Evolutionary conservation across 306 rosid genomes (phyloP), one percentile per base, ranked within the genome.

Genomic region (Notholithocarpus densiflorus): DNA sequence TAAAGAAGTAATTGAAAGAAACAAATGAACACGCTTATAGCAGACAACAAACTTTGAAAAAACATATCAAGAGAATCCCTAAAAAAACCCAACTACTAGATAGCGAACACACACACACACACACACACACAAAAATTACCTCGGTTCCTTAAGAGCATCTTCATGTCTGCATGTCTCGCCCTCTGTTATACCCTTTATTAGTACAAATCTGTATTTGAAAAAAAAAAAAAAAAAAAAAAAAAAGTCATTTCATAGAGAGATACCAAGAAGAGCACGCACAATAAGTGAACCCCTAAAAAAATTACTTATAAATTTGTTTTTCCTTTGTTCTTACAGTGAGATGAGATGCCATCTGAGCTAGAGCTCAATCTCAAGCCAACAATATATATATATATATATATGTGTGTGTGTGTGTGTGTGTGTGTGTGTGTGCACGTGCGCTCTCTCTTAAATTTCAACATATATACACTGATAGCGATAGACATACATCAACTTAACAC

Each of bases 121-220:
- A 37, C 11, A 8, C 40, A 34, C 40, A 34, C 43, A 8, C 40
- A 7, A 7, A 7, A 56, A 40, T 77, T 64, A 94, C 96, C 96
- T 82, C 43, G 84, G 54, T 21, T 57, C 79, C 86, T 87, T 68
- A 86, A 45, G 80, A 89, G 78, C 77, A 85, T 87, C 90, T 80
- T 90, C 90, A 89, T 88, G 57, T 13, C 75, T 69, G 71, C 82
- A 82, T 72, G 55, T 80, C 86, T 48, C 37, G 68, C 72, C 56
- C 40, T 40, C 57, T 56, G 48, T 51, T 10, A 75, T 59, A 31
- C 69, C 64, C 71, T 19, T 45, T 72, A 52, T 51, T 51, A 66
- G 14, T 40, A 43, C 1, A 18, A 21, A 68, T 34, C 53, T 32
- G 9, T 34, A 34, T 18, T 34, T 32, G 34, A 14, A 34, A 14